Evolutionary conservation across 2,329 filamentous ascomycete species (phyloP), one percentile per base, ranked within the genome.

Genomic region (Hymenoscyphus scutula): DNA sequence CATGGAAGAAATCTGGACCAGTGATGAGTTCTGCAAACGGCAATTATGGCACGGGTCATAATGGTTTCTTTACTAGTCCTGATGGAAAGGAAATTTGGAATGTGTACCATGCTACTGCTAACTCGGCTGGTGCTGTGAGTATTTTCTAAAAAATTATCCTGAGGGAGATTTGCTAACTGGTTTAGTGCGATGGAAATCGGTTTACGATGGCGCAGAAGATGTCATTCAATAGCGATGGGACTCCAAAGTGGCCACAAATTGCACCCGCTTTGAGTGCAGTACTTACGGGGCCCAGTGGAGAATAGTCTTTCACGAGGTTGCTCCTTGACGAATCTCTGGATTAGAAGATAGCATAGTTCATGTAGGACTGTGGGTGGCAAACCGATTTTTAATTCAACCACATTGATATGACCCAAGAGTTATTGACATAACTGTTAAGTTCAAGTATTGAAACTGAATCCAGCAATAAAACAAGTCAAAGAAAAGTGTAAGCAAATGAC

Each of bases 1-100:
- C 78, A 11, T 86, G 83, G 84, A 77, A 71, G 3, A 86, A 85
- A 23, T 48, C 41, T 48, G n/a, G n/a, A 8, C 41, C 41, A 2
- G 10, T 48, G 19, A 48, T 48, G 41, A 48, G n/a, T 11, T 23
- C 41, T n/a, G 41, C 41, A 25, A 48, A 48, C 13, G 41, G n/a
- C 3, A 48, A 48, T 11, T 48, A 25, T 25, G 41, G 41, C 23
- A 48, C 41, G 7, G 41, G 41, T 10, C 41, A 48, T 3, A 48
- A 48, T 10, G 41, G 41, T 2, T 48, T 48, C 41, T 48, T 48
- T 19, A 48, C 41, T 3, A 23, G n/a, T 48, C 23, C 23, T 48
- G 41, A 48, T 25, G n/a, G n/a, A 2, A 23, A 19, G n/a, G 41
- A 48, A 11, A 48, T 23, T 23, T 48, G 41, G 41, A 48, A 23